Percentiles rank a stretch among this genome's conserved stretches.
Evolutionary conservation across 805 yeast species (phyloP).

Genomic region (Monosporozyma yasuniensis): DNA sequence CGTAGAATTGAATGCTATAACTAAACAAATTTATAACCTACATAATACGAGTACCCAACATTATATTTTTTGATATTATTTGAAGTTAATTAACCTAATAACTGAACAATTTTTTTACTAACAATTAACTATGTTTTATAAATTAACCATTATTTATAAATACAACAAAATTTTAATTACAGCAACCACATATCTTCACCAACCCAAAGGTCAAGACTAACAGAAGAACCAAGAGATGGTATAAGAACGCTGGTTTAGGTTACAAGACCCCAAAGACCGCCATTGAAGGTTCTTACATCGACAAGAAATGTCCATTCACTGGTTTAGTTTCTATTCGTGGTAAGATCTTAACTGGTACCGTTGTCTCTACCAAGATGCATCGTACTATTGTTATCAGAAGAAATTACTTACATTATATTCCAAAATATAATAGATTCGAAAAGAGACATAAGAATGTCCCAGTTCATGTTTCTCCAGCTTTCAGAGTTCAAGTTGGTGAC

Average conservation of each 20-base stretch:
- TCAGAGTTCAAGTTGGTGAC: conserved; percentile 99
- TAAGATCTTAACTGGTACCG: conserved; percentile 98
- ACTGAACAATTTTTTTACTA: conserved; percentile 5
- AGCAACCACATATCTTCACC: conserved; percentile 99
- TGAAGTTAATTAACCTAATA: too few species aligned
- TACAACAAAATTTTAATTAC: conserved; percentile 15
- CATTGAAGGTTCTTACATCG: conserved; percentile 97
- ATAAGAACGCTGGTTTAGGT: conserved; percentile 98
- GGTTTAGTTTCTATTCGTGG: conserved; percentile 98
- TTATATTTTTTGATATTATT: too few species aligned
- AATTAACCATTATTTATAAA: too few species aligned
- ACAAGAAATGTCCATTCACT: conserved; percentile 99
- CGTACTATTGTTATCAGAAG: conserved; percentile 99
- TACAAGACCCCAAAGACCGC: conserved; percentile 99
- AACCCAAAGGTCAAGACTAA: conserved; percentile 99
- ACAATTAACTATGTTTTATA: too few species aligned
- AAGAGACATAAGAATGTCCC: conserved; percentile 99
- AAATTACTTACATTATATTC: conserved; percentile 99
- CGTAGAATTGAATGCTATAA: too few species aligned
- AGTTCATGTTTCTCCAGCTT: conserved; percentile 99
- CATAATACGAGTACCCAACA: too few species aligned
- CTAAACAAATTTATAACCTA: too few species aligned
- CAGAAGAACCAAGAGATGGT: conserved; percentile 99
- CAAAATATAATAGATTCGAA: conserved; percentile 99
- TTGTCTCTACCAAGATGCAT: conserved; percentile 99